Evolutionary conservation across 768 basidiomycete genomes (phyloP).

Genomic region (Boletus sp.): DNA sequence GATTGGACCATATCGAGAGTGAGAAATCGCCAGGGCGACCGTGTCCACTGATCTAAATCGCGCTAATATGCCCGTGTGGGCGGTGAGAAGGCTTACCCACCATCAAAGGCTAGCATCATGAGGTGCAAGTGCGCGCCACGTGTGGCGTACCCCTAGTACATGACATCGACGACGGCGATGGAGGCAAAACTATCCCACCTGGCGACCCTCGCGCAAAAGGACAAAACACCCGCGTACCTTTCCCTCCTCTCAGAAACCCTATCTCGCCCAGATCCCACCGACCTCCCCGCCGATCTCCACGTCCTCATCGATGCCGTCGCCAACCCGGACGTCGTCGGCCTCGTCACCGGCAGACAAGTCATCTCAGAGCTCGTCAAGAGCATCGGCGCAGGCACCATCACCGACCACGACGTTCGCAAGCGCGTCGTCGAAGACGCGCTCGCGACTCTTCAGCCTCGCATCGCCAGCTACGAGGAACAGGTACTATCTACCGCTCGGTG

Average conservation of each 20-base stretch:
- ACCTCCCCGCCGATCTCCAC: constrained; percentile 58
- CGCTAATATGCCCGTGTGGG: too few relatives aligned
- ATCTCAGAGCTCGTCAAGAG: constrained; percentile 79
- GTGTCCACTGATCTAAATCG: too few relatives aligned
- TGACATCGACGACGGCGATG: constrained; percentile 40
- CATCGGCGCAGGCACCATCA: constrained; percentile 55
- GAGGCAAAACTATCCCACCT: constrained; percentile 65
- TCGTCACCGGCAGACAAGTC: constrained; percentile 87
- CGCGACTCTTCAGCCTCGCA: constrained; percentile 64
- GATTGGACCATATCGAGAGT: not conserved
- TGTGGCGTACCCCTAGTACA: not conserved
- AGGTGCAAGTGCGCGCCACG: too few relatives aligned
- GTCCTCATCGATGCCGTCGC: constrained; percentile 76
- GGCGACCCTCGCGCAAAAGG: constrained; percentile 70
- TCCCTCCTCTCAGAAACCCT: constrained; percentile 67
- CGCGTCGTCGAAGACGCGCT: constrained; percentile 76
- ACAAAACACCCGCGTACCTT: constrained; percentile 76
- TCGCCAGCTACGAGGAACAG: constrained; percentile 95
- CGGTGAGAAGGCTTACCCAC: too few relatives aligned
- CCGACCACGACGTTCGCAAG: constrained; percentile 59
- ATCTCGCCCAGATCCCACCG: constrained; percentile 45
- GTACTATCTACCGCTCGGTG: constrained; percentile 41
- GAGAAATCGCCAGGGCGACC: constrained; percentile 32
- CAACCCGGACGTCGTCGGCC: constrained; percentile 75
- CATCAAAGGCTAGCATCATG: too few relatives aligned